Percentiles rank a stretch among this genome's conserved stretches.
phyloP scores from a whole-genome alignment of 345 rosid genomes.

The Lepidium aucheri region DNA sequence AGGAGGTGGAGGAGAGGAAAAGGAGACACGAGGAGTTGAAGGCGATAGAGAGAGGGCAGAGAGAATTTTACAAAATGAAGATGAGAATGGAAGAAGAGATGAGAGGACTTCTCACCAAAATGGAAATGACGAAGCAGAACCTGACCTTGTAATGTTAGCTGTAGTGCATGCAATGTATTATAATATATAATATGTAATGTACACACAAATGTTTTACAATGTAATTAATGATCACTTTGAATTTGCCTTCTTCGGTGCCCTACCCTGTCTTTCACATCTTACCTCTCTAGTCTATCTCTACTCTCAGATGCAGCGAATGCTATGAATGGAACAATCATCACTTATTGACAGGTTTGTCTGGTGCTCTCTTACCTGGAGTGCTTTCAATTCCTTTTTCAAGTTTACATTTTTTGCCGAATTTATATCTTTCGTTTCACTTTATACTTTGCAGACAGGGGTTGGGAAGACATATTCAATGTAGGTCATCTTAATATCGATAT shows the following conservation, averaged over 20 bases:
- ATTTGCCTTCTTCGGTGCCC: not conserved
- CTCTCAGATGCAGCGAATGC: constrained; percentile 60
- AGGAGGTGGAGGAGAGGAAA: constrained; percentile 53
- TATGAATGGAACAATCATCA: constrained; percentile 69
- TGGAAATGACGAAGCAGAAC: constrained; percentile 79
- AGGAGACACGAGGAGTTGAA: constrained; percentile 64
- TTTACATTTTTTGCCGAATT: not conserved
- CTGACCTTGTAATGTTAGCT: constrained; percentile 39
- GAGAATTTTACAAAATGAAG: constrained; percentile 70
- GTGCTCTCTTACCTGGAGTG: not conserved
- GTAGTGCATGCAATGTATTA: not conserved
- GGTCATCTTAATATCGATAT: constrained; percentile 30
- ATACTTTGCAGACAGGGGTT: constrained; percentile 69
- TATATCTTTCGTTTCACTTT: not conserved
- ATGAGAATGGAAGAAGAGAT: constrained; percentile 91
- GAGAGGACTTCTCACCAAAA: constrained; percentile 63
- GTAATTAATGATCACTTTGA: not conserved
- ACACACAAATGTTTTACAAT: not conserved
- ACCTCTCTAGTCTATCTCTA: not conserved
- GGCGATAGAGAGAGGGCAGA: constrained; percentile 66
- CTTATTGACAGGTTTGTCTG: constrained; percentile 69
- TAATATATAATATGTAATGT: not conserved
- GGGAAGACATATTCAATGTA: constrained; percentile 91
- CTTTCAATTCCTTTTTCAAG: not conserved
- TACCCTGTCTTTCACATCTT: not conserved